These are phyloP conservation scores for Aspergillus oerlinghausenensis DNA, from an alignment of 2,329 filamentous ascomycete species.

Conservation along the genomic window DNA sequence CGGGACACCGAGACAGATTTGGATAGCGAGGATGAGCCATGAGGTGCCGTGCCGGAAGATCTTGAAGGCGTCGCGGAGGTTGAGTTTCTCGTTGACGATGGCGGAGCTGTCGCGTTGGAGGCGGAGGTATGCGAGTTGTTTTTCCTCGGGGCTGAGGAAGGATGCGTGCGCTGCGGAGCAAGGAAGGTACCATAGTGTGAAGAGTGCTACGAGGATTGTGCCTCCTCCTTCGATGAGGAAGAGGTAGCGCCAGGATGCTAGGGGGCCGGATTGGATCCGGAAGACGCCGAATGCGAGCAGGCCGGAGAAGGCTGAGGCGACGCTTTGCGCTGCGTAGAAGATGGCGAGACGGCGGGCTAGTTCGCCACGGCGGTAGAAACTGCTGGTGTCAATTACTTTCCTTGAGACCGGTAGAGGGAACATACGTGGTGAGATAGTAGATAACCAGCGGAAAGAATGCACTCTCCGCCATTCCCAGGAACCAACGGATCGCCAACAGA, in stretches of 20 bases:
- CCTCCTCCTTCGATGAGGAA: conserved; percentile 55
- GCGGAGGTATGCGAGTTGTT: conserved; percentile 63
- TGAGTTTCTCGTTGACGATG: conserved; percentile 54
- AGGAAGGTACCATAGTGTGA: conserved; percentile 68
- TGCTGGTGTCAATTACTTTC: too few relatives aligned
- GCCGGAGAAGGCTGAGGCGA: conserved; percentile 64
- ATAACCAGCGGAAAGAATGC: conserved; percentile 70
- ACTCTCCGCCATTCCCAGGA: conserved; percentile 63
- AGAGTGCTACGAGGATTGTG: conserved; percentile 58
- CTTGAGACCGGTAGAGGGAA: too few relatives aligned
- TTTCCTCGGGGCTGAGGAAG: conserved; percentile 64
- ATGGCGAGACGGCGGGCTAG: conserved; percentile 65
- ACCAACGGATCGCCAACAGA: conserved; percentile 65
- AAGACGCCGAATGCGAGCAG: conserved; percentile 59
- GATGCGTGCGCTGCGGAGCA: conserved; percentile 57
- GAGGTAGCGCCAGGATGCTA: conserved; percentile 51
- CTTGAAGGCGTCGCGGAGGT: conserved; percentile 46
- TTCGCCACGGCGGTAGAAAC: conserved; percentile 67
- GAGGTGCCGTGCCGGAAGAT: conserved; percentile 53
- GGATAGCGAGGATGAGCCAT: conserved; percentile 53
- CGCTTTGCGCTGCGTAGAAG: conserved; percentile 72
- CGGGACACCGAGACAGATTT: conserved; percentile 57
- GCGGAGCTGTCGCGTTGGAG: conserved; percentile 72
- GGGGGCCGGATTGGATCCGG: conserved; percentile 47
- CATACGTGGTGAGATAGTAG: conserved; percentile 53